Percentiles rank a stretch among this genome's conserved stretches.
phyloP scores from a whole-genome alignment of 805 yeast species.

The Isabelozyma rhagii region DNA sequence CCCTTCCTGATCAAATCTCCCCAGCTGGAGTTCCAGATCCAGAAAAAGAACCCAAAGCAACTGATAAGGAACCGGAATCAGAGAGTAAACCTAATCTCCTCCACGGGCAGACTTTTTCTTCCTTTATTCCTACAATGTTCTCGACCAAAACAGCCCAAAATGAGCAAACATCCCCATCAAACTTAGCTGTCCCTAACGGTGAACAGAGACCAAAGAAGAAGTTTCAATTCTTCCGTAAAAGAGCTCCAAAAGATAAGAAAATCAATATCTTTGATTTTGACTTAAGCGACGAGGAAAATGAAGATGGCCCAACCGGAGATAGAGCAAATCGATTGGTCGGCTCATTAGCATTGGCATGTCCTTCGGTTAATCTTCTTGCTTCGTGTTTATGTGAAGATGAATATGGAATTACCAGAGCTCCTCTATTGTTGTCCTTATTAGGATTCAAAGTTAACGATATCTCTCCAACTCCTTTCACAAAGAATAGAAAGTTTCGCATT shows the following conservation, averaged over 20 bases:
- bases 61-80: not conserved
- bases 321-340: constrained; percentile 34
- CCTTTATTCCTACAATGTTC: not conserved
- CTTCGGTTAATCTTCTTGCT: constrained; percentile 72
- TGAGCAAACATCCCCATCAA: not conserved
- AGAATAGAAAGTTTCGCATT: constrained; percentile 52
- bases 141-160: not conserved
- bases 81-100: not conserved
- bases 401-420: constrained; percentile 73
- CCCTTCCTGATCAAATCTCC: not conserved
- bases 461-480: constrained; percentile 35
- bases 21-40: not conserved
- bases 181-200: not conserved
- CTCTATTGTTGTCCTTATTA: constrained; percentile 70
- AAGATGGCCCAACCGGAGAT: constrained; percentile 28
- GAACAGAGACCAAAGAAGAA: not conserved
- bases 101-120: not conserved
- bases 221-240: constrained; percentile 1
- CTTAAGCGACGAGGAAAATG: constrained; percentile 15
- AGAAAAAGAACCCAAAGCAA: not conserved
- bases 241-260: constrained; percentile 7
- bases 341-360: constrained; percentile 61
- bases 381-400: constrained; percentile 76
- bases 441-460: constrained; percentile 60
- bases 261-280: constrained; percentile 14